A percentile compares a stretch with the other conserved stretches of the same genome.
Conservation (phyloP, 306 rosid genomes). For the Rosa multiflora region DNA sequence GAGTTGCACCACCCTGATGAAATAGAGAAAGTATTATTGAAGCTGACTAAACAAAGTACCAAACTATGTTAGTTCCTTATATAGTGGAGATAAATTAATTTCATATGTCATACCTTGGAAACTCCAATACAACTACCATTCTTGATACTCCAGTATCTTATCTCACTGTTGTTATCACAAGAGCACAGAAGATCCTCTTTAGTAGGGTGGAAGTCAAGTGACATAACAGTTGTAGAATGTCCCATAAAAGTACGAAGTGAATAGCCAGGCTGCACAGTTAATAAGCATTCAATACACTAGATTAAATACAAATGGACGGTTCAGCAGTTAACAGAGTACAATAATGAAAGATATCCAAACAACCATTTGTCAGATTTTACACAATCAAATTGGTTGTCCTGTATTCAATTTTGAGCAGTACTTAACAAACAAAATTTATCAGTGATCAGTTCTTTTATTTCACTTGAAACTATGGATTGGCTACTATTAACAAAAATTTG, state of each 20-base stretch:
- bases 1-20: slow-evolving; percentile 74
- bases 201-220: slow-evolving; percentile 85
- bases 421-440: not conserved
- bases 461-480: not conserved
- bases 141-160: slow-evolving; percentile 76
- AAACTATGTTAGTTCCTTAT: slow-evolving; percentile 5
- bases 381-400: not conserved
- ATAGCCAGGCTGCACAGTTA: slow-evolving; percentile 60
- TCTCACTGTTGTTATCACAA: slow-evolving; percentile 64
- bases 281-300: slow-evolving; percentile 25
- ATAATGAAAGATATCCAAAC: not conserved
- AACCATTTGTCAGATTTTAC: not conserved
- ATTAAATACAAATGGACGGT: not conserved
- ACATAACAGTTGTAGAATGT: slow-evolving; percentile 57
- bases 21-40: slow-evolving; percentile 16
- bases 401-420: not conserved
- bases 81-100: slow-evolving; percentile 15
- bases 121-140: slow-evolving; percentile 66
- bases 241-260: slow-evolving; percentile 73
- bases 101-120: slow-evolving; percentile 52
- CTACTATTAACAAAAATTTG: not conserved
- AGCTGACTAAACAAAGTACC: not conserved
- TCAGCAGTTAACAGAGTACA: not conserved
- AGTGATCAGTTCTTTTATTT: not conserved
- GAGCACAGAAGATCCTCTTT: slow-evolving; percentile 75